phyloP scores from a whole-genome alignment of 176 grass and related monocot genomes.

The Oryza coarctata region DNA sequence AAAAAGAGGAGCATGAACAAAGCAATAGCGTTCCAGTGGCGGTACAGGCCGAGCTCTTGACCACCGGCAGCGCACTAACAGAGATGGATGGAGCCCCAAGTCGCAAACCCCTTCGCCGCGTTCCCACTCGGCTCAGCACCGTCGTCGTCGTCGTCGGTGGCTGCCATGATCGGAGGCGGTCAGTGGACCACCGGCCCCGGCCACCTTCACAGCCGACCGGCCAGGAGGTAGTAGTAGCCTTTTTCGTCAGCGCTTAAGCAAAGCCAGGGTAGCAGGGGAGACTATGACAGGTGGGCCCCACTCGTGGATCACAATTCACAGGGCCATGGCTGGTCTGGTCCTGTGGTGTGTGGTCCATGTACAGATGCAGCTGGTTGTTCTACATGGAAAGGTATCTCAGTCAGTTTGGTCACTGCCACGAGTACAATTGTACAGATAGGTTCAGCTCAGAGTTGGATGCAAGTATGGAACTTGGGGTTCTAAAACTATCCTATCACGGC shows the following conservation, averaged over 20 bases:
- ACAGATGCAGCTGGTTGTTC: neutral
- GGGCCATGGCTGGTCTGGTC: neutral
- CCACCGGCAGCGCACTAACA: constrained; percentile 12
- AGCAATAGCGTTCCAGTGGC: neutral
- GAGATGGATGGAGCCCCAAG: neutral
- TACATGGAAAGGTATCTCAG: neutral
- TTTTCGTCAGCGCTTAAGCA: neutral
- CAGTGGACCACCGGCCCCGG: neutral
- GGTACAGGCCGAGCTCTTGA: neutral
- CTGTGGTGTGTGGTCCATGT: neutral
- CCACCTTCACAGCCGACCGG: neutral
- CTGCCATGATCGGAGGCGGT: neutral
- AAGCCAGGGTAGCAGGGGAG: neutral
- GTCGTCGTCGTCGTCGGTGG: neutral
- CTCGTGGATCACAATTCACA: neutral
- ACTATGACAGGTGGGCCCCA: neutral
- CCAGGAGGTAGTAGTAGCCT: neutral
- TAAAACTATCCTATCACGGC: no score
- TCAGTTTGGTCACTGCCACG: neutral
- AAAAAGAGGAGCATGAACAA: neutral
- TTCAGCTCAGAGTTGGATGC: neutral
- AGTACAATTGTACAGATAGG: neutral
- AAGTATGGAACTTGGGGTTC: no score
- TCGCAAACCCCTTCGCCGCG: neutral
- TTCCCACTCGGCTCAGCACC: neutral